These are phyloP conservation scores for Sporothrix dimorphospora DNA, from an alignment of 2,329 filamentous ascomycete species.

Conservation along the genomic window DNA sequence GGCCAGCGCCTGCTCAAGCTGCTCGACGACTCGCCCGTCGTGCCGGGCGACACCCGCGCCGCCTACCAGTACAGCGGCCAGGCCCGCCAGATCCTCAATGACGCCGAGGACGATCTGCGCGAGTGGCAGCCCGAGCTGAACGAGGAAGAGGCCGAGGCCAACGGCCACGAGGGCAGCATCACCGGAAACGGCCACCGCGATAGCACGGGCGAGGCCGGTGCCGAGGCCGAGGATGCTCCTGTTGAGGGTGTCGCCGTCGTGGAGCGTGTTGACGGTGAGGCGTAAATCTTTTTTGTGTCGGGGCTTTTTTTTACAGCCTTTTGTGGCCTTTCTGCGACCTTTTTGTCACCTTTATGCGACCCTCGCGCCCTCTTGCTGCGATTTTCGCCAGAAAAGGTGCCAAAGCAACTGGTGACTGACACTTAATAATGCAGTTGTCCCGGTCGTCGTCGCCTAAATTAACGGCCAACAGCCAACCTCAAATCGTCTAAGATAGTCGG, in stretches of 20 bases:
- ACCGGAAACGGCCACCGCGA: slow-evolving; percentile 17
- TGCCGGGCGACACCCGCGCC: slow-evolving; percentile 79
- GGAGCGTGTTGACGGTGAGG: slow-evolving; percentile 20
- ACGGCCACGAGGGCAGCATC: not conserved
- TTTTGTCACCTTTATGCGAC: slow-evolving; percentile 10
- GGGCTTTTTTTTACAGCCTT: not conserved
- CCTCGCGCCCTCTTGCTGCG: not conserved
- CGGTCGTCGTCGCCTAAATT: slow-evolving; percentile 17
- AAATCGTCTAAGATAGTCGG: not conserved
- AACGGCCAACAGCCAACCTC: not conserved
- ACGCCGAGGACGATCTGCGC: slow-evolving; percentile 85
- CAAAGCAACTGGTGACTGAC: slow-evolving; percentile 5
- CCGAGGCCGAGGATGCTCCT: not conserved
- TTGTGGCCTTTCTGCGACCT: not conserved
- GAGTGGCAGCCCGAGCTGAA: slow-evolving; percentile 63
- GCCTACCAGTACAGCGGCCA: slow-evolving; percentile 67
- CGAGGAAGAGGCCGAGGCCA: slow-evolving; percentile 38
- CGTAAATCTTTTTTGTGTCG: not conserved
- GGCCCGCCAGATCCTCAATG: slow-evolving; percentile 84
- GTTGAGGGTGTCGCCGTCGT: not conserved
- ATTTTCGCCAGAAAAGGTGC: not conserved
- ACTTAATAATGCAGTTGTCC: slow-evolving; percentile 5
- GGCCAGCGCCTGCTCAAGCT: slow-evolving; percentile 82
- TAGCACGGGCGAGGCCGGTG: not conserved
- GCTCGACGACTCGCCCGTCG: slow-evolving; percentile 85